phyloP scores from a whole-genome alignment of 768 basidiomycete genomes.

The Hebeloma cylindrosporum region DNA sequence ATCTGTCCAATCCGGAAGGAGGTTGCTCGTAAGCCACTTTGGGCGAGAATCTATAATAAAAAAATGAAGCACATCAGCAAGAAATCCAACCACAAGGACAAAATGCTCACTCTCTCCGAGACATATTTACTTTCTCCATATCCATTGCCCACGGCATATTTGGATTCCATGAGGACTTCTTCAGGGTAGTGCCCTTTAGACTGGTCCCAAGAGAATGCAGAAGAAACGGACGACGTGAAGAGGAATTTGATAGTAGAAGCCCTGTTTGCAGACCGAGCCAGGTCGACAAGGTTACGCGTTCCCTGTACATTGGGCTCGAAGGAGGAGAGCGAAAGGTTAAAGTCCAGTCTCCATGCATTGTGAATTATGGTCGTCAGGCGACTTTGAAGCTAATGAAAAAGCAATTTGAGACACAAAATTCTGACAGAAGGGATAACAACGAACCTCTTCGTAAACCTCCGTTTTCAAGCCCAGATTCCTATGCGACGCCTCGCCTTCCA shows the following conservation, averaged over 20 bases:
- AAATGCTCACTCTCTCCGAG: constrained; percentile 30
- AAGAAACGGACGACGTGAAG: constrained; percentile 37
- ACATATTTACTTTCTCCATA: constrained; percentile 37
- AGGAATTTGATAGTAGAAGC: constrained; percentile 32
- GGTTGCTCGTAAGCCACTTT: constrained; percentile 30
- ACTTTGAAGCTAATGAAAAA: constrained; percentile 23
- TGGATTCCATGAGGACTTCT: constrained; percentile 26
- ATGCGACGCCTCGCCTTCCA: constrained; percentile 37
- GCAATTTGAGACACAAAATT: neutral
- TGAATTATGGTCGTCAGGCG: constrained; percentile 40
- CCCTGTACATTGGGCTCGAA: constrained; percentile 43
- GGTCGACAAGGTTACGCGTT: constrained; percentile 39
- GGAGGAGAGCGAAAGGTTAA: constrained; percentile 42
- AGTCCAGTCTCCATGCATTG: constrained; percentile 50
- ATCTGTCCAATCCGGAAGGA: constrained; percentile 39
- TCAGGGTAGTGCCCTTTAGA: constrained; percentile 32
- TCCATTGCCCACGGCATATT: constrained; percentile 28
- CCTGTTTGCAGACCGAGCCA: constrained; percentile 33
- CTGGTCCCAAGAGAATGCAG: constrained; percentile 30
- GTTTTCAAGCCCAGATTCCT: constrained; percentile 27
- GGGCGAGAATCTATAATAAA: constrained; percentile 25
- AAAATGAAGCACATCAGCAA: neutral
- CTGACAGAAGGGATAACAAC: neutral
- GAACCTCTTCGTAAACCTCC: constrained; percentile 30
- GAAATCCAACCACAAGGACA: neutral